A percentile compares a stretch with the other conserved stretches of the same genome.
Conservation (phyloP, 1,139 yeast genomes). For the Yamadazyma friedrichii region DNA sequence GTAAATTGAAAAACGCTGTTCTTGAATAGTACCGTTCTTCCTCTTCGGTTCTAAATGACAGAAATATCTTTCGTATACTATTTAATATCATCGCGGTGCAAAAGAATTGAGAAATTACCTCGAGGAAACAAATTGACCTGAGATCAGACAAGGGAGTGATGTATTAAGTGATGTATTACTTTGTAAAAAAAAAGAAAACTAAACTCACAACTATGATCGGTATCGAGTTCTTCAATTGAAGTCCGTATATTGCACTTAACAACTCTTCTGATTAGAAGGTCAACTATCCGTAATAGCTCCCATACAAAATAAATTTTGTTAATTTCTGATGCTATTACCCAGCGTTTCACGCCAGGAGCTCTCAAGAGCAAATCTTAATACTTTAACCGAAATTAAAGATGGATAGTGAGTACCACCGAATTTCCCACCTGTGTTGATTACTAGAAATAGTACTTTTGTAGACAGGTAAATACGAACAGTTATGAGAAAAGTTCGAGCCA, state of each 20-base stretch:
- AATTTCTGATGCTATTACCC: constrained; percentile 76
- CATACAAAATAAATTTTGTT: constrained; percentile 39
- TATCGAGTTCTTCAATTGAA: constrained; percentile 61
- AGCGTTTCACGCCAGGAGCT: constrained; percentile 68
- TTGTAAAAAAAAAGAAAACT: constrained; percentile 21
- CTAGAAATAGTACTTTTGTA: constrained; percentile 32
- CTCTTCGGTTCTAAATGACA: constrained; percentile 81
- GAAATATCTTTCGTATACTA: constrained; percentile 72
- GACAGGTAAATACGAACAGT: constrained; percentile 71
- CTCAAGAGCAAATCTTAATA: constrained; percentile 58
- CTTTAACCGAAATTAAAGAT: constrained; percentile 8
- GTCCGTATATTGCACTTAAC: constrained; percentile 82
- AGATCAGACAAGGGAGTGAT: neutral
- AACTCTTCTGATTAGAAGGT: constrained; percentile 41
- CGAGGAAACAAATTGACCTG: no score
- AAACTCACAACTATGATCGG: constrained; percentile 67
- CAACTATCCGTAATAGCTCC: constrained; percentile 80
- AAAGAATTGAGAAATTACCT: neutral
- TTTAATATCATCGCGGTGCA: constrained; percentile 49
- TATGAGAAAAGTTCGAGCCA: constrained; percentile 42
- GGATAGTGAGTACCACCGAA: constrained; percentile 77
- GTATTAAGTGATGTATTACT: no score
- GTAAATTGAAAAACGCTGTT: constrained; percentile 75
- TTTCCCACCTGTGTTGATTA: constrained; percentile 54
- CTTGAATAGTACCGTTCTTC: constrained; percentile 79